Evolutionary conservation across 2,329 filamentous ascomycete species (phyloP).

Genomic region (Claviceps quebecensis): DNA sequence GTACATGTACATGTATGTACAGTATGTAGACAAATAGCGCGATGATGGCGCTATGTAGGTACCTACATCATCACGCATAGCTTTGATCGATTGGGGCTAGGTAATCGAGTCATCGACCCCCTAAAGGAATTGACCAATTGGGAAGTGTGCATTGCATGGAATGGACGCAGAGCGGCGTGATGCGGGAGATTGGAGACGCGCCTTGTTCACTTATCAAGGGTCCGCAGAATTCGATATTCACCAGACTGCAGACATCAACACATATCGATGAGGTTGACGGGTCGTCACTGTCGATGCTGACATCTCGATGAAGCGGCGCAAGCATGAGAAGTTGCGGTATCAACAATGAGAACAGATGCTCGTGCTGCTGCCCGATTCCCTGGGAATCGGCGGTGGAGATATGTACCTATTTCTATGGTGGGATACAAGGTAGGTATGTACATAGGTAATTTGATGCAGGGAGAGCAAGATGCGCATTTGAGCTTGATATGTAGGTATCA

Average conservation of each 20-base stretch:
- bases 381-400: no score
- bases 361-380: no score
- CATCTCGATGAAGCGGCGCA: neutral
- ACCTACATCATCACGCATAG: no score
- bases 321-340: no score
- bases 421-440: neutral
- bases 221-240: neutral
- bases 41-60: neutral
- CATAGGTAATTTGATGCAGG: no score
- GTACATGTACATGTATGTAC: neutral
- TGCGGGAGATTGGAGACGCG: neutral
- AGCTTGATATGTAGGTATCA: no score
- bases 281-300: neutral
- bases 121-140: neutral
- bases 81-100: neutral
- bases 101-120: no score
- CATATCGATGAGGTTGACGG: neutral
- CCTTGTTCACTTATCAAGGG: neutral
- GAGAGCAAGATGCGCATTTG: no score
- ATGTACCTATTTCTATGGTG: no score
- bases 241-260: conserved; percentile 1
- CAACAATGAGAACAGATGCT: no score
- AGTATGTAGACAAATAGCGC: neutral
- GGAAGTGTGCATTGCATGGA: neutral
- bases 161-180: neutral